Base-by-base conservation (phyloP, 2,329 filamentous ascomycete species). In the Botrytis pseudocinerea region DNA sequence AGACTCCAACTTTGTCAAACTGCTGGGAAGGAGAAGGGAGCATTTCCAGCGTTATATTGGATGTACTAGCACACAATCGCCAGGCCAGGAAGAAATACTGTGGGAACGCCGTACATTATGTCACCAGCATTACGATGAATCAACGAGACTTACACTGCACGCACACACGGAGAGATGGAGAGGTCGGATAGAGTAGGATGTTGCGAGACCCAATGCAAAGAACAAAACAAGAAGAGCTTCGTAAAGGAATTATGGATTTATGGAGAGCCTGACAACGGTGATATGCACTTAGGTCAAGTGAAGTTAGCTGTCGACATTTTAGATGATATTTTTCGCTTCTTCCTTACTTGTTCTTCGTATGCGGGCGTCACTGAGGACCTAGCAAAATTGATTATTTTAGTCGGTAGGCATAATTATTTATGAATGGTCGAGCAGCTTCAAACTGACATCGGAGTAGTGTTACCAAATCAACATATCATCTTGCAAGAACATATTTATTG, bases 111-210 rank as follows among this genome's bases (percentile, higher is more conserved):
- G 40, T 48, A 14, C 46, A 54, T 48, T 35, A 66, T 54, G 64
- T 66, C 63, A 66, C 44, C 63, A 38, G 62, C 62, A 62, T 62
- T 62, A 38, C 25, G 63, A 51, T 66, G 63, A 66, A 66, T 66
- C 63, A 51, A 38, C 18, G 44, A 66, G 51, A 51, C 32, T 44
- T 38, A 66, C 28, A 6, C 32, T 25, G 25, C 59, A 40, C 59
- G 59, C 35, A 61, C 44, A n/a, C 51, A 66, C 51, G 44, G 44
- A 66, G 63, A 38, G 14, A n/a, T 66, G 44, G 44, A 66, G 63
- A 38, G 14, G 20, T 25, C 63, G 63, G 20, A 65, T 48, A 38
- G 28, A 48, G 20, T n/a, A 35, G 42, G 44, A 51, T 20, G 63
- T 14, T 38, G 63, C 44, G 44, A 51, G 63, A 66, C 28, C 46